These are phyloP conservation scores for Penstemon davidsonii DNA, from an alignment of 257 asterid genomes.

Conservation along the genomic window DNA sequence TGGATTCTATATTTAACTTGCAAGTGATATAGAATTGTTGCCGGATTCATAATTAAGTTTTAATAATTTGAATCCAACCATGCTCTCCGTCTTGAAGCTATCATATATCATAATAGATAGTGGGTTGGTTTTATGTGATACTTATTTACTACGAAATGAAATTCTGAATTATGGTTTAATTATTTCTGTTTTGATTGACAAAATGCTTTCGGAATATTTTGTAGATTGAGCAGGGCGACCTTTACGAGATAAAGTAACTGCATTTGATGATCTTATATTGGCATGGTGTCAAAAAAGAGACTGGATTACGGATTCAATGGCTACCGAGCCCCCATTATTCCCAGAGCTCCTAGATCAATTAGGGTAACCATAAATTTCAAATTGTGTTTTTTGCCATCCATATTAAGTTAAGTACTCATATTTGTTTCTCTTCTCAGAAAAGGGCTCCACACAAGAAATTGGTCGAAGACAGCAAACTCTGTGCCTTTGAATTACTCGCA, in stretches of 20 bases:
- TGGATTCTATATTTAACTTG: not conserved
- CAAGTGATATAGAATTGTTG: not conserved
- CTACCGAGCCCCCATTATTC: slow-evolving; percentile 49
- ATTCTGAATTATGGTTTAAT: not conserved
- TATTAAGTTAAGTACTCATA: slow-evolving; percentile 16
- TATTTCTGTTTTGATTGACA: slow-evolving; percentile 18
- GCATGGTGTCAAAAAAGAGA: slow-evolving; percentile 66
- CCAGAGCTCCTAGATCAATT: slow-evolving; percentile 78
- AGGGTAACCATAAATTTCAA: slow-evolving; percentile 46
- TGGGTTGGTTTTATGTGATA: too few species aligned
- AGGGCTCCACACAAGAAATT: slow-evolving; percentile 44
- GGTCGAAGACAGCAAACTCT: slow-evolving; percentile 55
- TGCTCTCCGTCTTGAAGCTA: too few species aligned
- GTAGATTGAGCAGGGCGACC: slow-evolving; percentile 36
- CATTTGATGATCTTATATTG: slow-evolving; percentile 43
- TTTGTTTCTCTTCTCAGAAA: slow-evolving; percentile 49
- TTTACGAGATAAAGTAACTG: slow-evolving; percentile 18
- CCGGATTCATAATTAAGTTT: too few species aligned
- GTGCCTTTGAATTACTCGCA: slow-evolving; percentile 94
- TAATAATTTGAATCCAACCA: too few species aligned
- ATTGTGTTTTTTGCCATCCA: slow-evolving; percentile 16
- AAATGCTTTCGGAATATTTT: slow-evolving; percentile 14
- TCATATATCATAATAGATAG: too few species aligned
- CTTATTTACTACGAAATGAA: not conserved
- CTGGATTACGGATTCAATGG: slow-evolving; percentile 47